Conservation (phyloP, 1,284 basidiomycete species). For the Malassezia globosa region DNA sequence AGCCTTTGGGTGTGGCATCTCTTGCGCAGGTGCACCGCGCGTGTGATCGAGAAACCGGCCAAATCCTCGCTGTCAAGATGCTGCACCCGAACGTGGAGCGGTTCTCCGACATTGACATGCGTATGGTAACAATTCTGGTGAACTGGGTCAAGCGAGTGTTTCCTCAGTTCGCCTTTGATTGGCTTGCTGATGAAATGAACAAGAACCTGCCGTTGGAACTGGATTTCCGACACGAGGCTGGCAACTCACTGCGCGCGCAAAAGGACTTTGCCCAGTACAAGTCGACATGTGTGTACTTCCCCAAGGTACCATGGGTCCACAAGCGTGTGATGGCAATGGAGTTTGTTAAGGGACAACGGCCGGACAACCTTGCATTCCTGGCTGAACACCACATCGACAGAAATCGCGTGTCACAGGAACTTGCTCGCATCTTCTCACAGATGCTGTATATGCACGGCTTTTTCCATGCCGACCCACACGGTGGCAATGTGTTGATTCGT, state of each 20-base stretch:
- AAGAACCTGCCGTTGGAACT: conserved; percentile 81
- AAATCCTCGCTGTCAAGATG: conserved; percentile 80
- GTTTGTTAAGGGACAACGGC: conserved; percentile 69
- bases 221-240: conserved; percentile 80
- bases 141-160: conserved; percentile 75
- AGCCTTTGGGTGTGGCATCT: conserved; percentile 85
- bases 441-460: conserved; percentile 95
- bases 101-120: conserved; percentile 78
- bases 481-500: conserved; percentile 75
- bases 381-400: conserved; percentile 75
- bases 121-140: conserved; percentile 50
- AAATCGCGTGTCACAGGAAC: conserved; percentile 79
- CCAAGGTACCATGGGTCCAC: conserved; percentile 69
- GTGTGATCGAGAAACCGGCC: conserved; percentile 52
- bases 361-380: conserved; percentile 79
- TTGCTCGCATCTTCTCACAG: conserved; percentile 63
- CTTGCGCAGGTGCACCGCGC: conserved; percentile 91
- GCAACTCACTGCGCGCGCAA: conserved; percentile 63
- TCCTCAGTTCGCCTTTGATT: conserved; percentile 61
- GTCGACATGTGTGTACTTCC: conserved; percentile 67
- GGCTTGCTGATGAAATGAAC: conserved; percentile 45
- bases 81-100: conserved; percentile 91
- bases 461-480: conserved; percentile 44
- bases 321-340: conserved; percentile 90
- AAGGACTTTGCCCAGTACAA: conserved; percentile 57